These are phyloP conservation scores for Globisporangium orthogonon DNA, from an alignment of 352 stramenopile genomes.

Conservation along the genomic window DNA sequence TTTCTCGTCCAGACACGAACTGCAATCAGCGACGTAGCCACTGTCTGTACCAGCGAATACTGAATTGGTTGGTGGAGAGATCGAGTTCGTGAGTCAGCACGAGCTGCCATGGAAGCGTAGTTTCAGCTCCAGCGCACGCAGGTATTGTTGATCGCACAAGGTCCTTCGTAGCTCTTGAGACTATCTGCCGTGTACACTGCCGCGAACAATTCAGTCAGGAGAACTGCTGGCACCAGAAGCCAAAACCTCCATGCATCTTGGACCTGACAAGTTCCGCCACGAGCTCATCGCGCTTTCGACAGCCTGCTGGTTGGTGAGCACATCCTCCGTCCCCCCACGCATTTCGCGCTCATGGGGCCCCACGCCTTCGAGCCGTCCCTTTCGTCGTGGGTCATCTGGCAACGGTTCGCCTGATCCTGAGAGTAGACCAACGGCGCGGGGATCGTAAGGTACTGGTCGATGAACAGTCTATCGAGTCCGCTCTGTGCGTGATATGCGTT, in stretches of 20 bases:
- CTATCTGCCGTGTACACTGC: no score
- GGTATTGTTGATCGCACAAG: slow-evolving; percentile 18
- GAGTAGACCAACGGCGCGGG: slow-evolving; percentile 33
- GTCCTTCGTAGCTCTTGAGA: background rate
- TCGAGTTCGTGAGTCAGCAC: slow-evolving; percentile 45
- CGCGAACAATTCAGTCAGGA: no score
- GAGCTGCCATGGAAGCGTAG: slow-evolving; percentile 35
- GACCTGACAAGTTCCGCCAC: slow-evolving; percentile 34
- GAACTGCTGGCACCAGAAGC: no score
- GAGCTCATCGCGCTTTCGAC: slow-evolving; percentile 33
- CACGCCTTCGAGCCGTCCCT: slow-evolving; percentile 27
- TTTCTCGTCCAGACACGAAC: no score
- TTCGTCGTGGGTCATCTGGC: slow-evolving; percentile 36
- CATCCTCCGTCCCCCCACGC: slow-evolving; percentile 36
- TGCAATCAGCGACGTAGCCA: no score
- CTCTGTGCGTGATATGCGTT: slow-evolving; percentile 41
- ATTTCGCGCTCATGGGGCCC: slow-evolving; percentile 33
- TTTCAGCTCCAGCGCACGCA: slow-evolving; percentile 55
- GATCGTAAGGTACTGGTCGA: slow-evolving; percentile 23
- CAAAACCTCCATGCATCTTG: no score
- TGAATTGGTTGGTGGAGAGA: slow-evolving; percentile 6
- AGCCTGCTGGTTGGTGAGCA: slow-evolving; percentile 28
- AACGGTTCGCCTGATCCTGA: slow-evolving; percentile 31
- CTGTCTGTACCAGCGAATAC: slow-evolving; percentile 15
- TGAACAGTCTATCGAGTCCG: slow-evolving; percentile 26